Base-by-base conservation (phyloP, 805 yeast species). In the Ogataea dorogensis region DNA sequence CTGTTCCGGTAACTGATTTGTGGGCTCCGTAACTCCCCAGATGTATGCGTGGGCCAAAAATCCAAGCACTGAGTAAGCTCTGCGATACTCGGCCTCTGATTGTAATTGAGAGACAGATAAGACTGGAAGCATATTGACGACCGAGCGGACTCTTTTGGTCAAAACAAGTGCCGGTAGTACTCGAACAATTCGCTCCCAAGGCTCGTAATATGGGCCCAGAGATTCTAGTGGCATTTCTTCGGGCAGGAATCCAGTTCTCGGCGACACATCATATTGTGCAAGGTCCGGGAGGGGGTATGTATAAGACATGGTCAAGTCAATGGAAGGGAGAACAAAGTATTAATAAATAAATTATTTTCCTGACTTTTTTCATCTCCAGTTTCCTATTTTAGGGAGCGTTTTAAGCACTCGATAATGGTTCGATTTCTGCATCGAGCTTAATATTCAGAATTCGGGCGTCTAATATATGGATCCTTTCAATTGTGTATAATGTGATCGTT, bases 31-130 rank as follows among this genome's bases (percentile, higher is more conserved):
- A 14, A 75, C 76, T 2, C 86, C 82, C 98, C 98, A 89, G 16
- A 89, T 79, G 55, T 89, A 89, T 1, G 93, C 95, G 59, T 89
- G 96, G 2, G 87, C 73, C 28, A 91, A 59, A 52, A 88, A 89
- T 9, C 91, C 81, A 18, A 89, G 67, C 2, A 87, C 65, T 12
- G 84, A 78, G 59, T 85, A 85, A 0, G 96, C 96, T 50, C 97
- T 71, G 56, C 95, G 73, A 54, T 71, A 69, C 47, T 86, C 81
- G 8, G 66, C 65, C 25, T 64, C 71, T 5, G 67, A 30, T 16
- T 57, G 43, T 22, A 82, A 63, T 5, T 68, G 56, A 7, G 65
- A 68, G 2, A 76, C 70, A 3, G 71, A 55, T 27, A 91, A 66
- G 2, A 70, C 40, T 1, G 88, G 86, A 50, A 89, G 45, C 3